Base-by-base conservation (phyloP, 257 asterid species). In the Plantago ovata region DNA sequence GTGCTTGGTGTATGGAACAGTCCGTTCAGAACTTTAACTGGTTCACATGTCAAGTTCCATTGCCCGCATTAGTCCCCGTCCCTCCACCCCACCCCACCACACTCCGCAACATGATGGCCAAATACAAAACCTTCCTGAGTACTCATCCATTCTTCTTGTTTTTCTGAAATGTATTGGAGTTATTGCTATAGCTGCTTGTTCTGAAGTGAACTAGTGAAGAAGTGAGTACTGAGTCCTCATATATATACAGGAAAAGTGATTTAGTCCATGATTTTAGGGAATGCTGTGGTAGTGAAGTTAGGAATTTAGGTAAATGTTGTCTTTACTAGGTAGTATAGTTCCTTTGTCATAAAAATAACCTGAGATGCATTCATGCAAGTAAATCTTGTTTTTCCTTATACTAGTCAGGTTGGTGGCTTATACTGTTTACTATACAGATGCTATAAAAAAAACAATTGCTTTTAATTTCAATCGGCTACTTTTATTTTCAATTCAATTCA, bases 1-100 rank as follows among this genome's bases (percentile, higher is more conserved):
- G 98, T 90, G 4, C 65, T 84, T 0, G 98, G 98, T 2, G 98
- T 90, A 43, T 96, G 70, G 82, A 90, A 90, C 51, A 90, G 79
- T 28, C 87, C 96, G 8, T 94, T 90, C 40, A 90, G 87, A 50
- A 87, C 95, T 72, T 87, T 82, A 3, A 87, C 95, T 51, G 87
- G 98, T 56, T n/a, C 98, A 0, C 67, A 64, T 0, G 98, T 90
- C 49, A 96, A 96, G 63, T 87, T 90, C 98, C 96, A 90, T 73
- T 95, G 77, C 69, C 96, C 98, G 58, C 95, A 90, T 80, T 90
- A 84, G 9, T 80, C 76, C 91, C 97, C 23, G 84, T 77, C 4
- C 86, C 75, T 0, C 72, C 66, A 4, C 80, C n/a, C n/a, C n/a
- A n/a, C 80, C n/a, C n/a, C n/a, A 1, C 67, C 62, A 3, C 76